Conservation (phyloP, 2,329 filamentous ascomycete genomes). For the Fusarium sp. region DNA sequence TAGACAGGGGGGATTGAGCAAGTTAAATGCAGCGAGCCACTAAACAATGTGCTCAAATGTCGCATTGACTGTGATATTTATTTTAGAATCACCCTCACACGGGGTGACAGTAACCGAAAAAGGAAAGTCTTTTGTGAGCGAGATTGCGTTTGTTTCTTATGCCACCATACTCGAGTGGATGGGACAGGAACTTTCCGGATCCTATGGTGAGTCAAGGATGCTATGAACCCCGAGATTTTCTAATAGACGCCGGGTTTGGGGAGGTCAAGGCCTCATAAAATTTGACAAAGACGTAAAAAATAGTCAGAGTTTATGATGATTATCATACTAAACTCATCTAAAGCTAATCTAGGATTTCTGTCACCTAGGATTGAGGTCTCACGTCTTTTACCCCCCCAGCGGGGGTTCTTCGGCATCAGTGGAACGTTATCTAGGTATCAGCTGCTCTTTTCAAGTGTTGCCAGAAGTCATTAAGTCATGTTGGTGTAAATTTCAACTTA, state of each 20-base stretch:
- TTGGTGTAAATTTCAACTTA: neutral
- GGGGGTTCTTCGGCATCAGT: too few species aligned
- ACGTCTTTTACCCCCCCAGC: too few species aligned
- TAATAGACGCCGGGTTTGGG: neutral
- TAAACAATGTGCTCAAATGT: conserved; percentile 10
- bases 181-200: neutral
- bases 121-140: neutral
- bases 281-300: neutral
- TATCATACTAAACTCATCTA: neutral
- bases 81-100: neutral
- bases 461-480: too few species aligned
- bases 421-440: too few species aligned
- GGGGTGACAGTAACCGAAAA: neutral
- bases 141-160: conserved; percentile 10
- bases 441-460: too few species aligned
- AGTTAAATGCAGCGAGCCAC: neutral
- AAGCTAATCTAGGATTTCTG: neutral
- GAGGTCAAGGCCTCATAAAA: too few species aligned
- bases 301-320: neutral
- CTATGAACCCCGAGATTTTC: too few species aligned
- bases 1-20: neutral
- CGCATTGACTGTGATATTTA: neutral
- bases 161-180: too few species aligned
- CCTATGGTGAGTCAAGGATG: neutral
- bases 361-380: neutral